Evolutionary conservation across 768 basidiomycete genomes (phyloP).

Genomic region (Grammothele lineata): DNA sequence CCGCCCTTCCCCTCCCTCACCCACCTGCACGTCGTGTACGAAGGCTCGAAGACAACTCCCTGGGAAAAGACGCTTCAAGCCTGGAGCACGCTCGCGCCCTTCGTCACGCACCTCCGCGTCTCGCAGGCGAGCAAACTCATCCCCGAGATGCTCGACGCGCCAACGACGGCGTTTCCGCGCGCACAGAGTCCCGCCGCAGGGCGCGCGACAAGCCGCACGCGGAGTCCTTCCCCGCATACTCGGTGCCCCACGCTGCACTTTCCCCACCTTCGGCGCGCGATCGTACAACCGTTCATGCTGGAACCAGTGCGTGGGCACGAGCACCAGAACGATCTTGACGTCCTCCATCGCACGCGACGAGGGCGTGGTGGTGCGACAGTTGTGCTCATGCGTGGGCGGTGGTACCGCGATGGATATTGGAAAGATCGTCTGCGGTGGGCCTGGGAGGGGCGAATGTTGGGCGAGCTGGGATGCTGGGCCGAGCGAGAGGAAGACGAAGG

Average conservation of each 20-base stretch:
- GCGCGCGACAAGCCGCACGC: background rate
- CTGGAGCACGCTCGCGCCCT: slow-evolving; percentile 6
- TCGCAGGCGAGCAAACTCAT: slow-evolving; percentile 9
- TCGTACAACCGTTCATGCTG: slow-evolving; percentile 6
- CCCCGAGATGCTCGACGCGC: slow-evolving; percentile 1
- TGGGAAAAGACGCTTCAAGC: slow-evolving; percentile 13
- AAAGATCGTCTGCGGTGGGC: slow-evolving; percentile 9
- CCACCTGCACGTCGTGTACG: slow-evolving; percentile 9
- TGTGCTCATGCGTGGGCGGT: slow-evolving; percentile 2
- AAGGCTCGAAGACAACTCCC: slow-evolving; percentile 6
- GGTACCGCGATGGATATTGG: slow-evolving; percentile 6
- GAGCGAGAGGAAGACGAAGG: slow-evolving; percentile 8
- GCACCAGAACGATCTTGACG: no score
- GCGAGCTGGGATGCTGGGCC: slow-evolving; percentile 1
- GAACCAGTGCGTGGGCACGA: slow-evolving; percentile 3
- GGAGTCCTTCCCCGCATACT: background rate
- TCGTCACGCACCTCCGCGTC: slow-evolving; percentile 5
- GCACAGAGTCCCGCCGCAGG: no score
- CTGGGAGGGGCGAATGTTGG: slow-evolving; percentile 5
- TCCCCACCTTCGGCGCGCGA: background rate
- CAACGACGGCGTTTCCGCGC: background rate
- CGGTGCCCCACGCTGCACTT: background rate
- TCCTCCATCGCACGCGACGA: background rate
- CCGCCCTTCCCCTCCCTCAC: slow-evolving; percentile 9
- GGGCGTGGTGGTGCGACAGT: background rate